Base-by-base conservation (phyloP, 192 early-diverging fungal genomes). In the Umbelopsis isabellina region DNA sequence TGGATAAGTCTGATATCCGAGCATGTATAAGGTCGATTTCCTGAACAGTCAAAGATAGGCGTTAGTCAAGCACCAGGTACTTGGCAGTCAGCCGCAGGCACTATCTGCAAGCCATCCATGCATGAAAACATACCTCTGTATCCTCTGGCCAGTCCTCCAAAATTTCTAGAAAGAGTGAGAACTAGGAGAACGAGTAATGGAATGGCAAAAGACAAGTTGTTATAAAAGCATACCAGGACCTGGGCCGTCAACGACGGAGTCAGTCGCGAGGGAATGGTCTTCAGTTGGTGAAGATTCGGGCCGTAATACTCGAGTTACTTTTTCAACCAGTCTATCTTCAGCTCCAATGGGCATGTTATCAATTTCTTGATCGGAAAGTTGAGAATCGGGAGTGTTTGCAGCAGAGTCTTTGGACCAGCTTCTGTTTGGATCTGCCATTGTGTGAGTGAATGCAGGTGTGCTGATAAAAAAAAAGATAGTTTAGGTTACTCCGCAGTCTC, bases 11-110 rank as follows among this genome's bases (percentile, higher is more conserved):
- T 10, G 65, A 82, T 49, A 93, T 72, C 27, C 91, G 82, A 49
- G 86, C 79, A 80, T 93, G 91, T 25, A 83, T 85, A 10, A 92
- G 68, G 55, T 93, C 90, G 3, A 93, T 77, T 49, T 91, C 90
- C 84, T 92, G 23, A 11, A 78, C 27, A 70, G 45, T 51, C 0
- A 6, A 66, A 46, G 33, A 55, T 35, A 44, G 35, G 23, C n/a
- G 58, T 45, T 20, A 18, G 47, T 51, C 33, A 30, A 22, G 20
- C 18, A 9, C 21, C 15, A 69, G 69, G 45, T 35, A 49, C 35
- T 48, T 45, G 18, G 4, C 4, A 44, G n/a, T 25, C 12, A 18
- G 35, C 6, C 44, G 46, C 48, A 58, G 13, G 23, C 27, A 55
- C n/a, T 21, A 52, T 55, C 25, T 22, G 15, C 46, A 49, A 22